Percentiles rank a stretch among this genome's conserved stretches.
These are phyloP conservation scores for Exutisphaerella laricina DNA, from an alignment of 2,329 filamentous ascomycete species.

Conservation along the genomic window DNA sequence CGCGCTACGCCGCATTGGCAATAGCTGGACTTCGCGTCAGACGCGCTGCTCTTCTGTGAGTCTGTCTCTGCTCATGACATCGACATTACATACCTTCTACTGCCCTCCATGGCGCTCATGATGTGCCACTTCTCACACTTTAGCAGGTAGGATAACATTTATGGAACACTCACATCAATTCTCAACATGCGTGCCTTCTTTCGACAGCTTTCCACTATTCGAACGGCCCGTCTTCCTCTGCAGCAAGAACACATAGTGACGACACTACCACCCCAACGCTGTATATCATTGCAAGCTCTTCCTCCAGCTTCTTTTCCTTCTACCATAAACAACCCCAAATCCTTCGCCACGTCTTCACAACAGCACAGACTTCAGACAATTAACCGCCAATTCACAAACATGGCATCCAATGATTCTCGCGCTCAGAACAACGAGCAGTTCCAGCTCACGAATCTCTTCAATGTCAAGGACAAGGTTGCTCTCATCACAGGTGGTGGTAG, in stretches of 20 bases:
- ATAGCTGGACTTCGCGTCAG: no score
- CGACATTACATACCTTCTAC: no score
- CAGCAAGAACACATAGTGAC: constrained; percentile 8
- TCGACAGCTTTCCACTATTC: constrained; percentile 2
- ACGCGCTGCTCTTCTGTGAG: no score
- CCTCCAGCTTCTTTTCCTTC: neutral
- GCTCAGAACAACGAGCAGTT: constrained; percentile 34
- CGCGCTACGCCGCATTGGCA: no score
- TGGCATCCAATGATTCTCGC: constrained; percentile 24
- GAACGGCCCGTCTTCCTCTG: neutral
- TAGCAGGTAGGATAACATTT: no score
- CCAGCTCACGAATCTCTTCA: constrained; percentile 33
- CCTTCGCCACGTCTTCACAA: neutral
- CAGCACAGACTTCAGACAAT: constrained; percentile 10
- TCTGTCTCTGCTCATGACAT: no score
- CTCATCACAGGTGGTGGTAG: constrained; percentile 43
- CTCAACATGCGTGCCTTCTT: neutral
- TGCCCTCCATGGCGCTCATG: no score
- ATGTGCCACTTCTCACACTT: no score
- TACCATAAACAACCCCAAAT: neutral
- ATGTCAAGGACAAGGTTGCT: constrained; percentile 38
- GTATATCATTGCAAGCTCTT: neutral
- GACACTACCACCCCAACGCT: neutral
- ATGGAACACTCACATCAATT: neutral
- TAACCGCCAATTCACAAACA: constrained; percentile 17